Evolutionary conservation across 2,329 filamentous ascomycete genomes (phyloP).

Genomic region (Diaporthe sp.): DNA sequence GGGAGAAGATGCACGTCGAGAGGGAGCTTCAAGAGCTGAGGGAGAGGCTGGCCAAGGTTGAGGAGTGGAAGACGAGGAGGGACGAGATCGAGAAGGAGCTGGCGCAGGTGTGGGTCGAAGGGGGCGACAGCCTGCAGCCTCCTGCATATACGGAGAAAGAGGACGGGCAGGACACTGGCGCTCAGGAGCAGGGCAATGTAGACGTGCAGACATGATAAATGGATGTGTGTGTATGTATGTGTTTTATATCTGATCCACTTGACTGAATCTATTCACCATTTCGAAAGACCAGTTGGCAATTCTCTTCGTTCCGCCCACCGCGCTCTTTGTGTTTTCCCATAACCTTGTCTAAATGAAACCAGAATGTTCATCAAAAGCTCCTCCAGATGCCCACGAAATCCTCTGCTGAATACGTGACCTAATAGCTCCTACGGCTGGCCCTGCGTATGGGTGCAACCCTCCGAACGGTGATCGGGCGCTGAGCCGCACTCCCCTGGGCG

Average conservation of each 20-base stretch:
- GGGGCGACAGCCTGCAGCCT: conserved; percentile 63
- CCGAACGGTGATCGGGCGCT: background rate
- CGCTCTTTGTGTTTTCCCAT: background rate
- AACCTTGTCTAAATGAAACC: background rate
- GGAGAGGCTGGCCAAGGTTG: conserved; percentile 84
- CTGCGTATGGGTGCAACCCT: background rate
- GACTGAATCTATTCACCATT: background rate
- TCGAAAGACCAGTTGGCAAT: background rate
- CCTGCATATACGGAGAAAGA: conserved; percentile 57
- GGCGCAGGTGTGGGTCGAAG: conserved; percentile 71
- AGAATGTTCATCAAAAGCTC: background rate
- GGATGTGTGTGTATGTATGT: background rate
- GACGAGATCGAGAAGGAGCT: conserved; percentile 89
- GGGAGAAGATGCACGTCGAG: conserved; percentile 94
- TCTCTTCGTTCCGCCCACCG: background rate
- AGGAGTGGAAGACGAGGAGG: conserved; percentile 83
- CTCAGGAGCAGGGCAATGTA: conserved; percentile 28
- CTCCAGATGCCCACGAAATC: background rate
- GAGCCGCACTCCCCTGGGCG: background rate
- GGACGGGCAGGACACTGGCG: conserved; percentile 28
- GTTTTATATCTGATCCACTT: background rate
- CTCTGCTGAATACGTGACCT: too few relatives aligned
- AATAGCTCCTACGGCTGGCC: background rate
- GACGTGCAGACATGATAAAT: conserved; percentile 4
- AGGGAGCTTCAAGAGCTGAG: conserved; percentile 89